Conservation (phyloP, 495 filamentous ascomycete genomes). For the Penicillium malachiteum region DNA sequence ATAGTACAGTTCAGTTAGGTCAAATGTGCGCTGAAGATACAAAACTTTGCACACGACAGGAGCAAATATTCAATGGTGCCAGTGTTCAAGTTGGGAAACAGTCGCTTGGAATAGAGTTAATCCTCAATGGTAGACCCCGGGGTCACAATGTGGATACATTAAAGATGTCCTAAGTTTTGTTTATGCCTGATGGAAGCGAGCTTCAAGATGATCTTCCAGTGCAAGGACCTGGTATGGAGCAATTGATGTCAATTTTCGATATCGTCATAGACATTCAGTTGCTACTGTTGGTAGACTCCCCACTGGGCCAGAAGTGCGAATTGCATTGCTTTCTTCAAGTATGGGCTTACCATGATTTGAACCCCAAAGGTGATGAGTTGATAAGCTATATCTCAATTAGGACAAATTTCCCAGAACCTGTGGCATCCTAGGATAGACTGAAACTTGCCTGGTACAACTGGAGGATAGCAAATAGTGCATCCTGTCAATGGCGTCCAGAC, state of each 20-base stretch:
- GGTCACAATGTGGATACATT: background rate
- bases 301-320: too few species aligned
- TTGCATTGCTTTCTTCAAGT: too few species aligned
- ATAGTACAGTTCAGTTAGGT: conserved; percentile 20
- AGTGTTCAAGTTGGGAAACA: conserved; percentile 6
- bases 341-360: too few species aligned
- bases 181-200: conserved; percentile 16
- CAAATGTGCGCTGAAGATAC: conserved; percentile 16
- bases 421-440: background rate
- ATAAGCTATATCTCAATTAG: too few species aligned
- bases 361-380: too few species aligned
- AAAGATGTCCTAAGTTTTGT: conserved; percentile 12
- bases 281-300: too few species aligned
- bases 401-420: too few species aligned
- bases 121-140: conserved; percentile 15
- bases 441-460: conserved; percentile 18
- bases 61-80: too few species aligned
- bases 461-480: background rate
- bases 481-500: too few species aligned
- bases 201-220: conserved; percentile 17
- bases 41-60: conserved; percentile 2
- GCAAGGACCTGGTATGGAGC: conserved; percentile 11
- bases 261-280: background rate
- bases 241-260: conserved; percentile 7
- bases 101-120: conserved; percentile 3